Evolutionary conservation across 2,329 filamentous ascomycete genomes (phyloP), one percentile per base, ranked within the genome.

Genomic region (Fusarium sp.): DNA sequence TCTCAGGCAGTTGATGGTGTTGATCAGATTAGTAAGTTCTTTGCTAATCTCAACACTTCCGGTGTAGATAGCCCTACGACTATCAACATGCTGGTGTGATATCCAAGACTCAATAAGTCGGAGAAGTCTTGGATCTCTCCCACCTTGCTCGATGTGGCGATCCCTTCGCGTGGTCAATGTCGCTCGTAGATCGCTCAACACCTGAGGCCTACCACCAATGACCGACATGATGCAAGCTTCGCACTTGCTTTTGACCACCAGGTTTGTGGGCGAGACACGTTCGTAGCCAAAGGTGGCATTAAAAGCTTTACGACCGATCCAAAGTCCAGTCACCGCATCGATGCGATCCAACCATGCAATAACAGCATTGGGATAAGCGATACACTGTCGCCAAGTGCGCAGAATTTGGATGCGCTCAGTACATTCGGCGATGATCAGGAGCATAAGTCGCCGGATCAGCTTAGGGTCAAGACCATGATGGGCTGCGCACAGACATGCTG

Each of bases 151-250:
- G 78, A 78, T 28, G 72, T 71, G 39, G 22, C 56, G 60, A 41
- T 65, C 47, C n/a, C 61, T 54, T 24, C 87, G 83, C 38, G 84
- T 83, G 15, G 84, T 35, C 61, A 89, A 74, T 45, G 82, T 79
- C 7, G 86, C 84, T 35, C 84, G 79, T 38, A 90, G 74, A 73
- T 88, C 87, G 11, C 81, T 77, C 6, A 90, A 78, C 4, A 84
- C 72, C 22, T 81, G 76, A 9, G 75, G 78, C 38, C 83, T 81
- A 1, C 84, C 85, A 5, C 88, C 88, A 2, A 90, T 75, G 7
- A 82, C 81, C 4, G 86, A 83, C 18, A 90, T 77, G 35, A 88
- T 85, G 69, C 89, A 90, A 4, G 87, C 88, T 74, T 89, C 85
- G 70, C 89, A 90, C 4, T 65, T 79, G 12, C 77, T 81, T 36